A percentile compares a stretch with the other conserved stretches of the same genome.
Conservation (phyloP, 441 rosid species). For the Dalechampia spathulata region DNA sequence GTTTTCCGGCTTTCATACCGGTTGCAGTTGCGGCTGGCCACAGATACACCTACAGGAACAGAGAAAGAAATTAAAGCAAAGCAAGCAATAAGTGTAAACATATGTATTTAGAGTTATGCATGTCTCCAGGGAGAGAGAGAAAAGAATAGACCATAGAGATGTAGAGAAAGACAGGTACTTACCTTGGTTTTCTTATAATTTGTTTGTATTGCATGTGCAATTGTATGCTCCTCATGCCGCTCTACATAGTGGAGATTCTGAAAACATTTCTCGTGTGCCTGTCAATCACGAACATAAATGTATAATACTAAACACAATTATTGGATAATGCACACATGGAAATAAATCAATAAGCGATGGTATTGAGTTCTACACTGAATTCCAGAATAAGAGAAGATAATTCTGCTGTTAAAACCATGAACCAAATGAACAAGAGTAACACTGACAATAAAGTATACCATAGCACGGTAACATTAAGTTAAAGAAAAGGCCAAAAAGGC, state of each 20-base stretch:
- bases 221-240: conserved; percentile 87
- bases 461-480: too few species aligned
- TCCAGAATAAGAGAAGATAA: too few species aligned
- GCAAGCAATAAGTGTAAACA: not conserved
- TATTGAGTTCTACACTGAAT: too few species aligned
- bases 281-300: conserved; percentile 9
- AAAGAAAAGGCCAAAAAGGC: too few species aligned
- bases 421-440: too few species aligned
- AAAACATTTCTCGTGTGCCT: conserved; percentile 94
- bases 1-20: conserved; percentile 84
- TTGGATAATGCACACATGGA: not conserved
- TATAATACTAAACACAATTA: not conserved
- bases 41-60: conserved; percentile 49
- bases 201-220: conserved; percentile 83
- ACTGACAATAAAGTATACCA: too few species aligned
- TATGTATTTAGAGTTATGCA: too few species aligned
- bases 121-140: not conserved
- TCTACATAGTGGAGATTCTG: conserved; percentile 89
- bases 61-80: not conserved
- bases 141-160: not conserved
- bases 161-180: not conserved
- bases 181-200: conserved; percentile 91
- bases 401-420: too few species aligned
- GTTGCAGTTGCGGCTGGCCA: conserved; percentile 89
- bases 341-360: too few species aligned